Evolutionary conservation across 148 eudicot species (phyloP), one percentile per base, ranked within the genome.

Genomic region (Rhododendron williamsianum): DNA sequence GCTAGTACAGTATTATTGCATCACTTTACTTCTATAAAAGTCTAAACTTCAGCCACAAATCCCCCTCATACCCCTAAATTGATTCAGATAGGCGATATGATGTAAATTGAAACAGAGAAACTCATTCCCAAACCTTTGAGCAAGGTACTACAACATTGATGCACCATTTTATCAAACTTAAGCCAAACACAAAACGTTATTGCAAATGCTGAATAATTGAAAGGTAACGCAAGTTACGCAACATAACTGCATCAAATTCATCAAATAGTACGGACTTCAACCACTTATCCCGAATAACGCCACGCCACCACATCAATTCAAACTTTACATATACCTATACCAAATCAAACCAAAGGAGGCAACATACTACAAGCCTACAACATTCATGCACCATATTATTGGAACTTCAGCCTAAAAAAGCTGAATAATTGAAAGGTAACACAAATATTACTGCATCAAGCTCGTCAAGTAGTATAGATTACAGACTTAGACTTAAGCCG

Each of bases 211-310:
- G 74, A 38, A 83, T 49, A 83, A 72, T 30, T 46, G 5, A 35
- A 83, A 84, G 60, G 45, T 10, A 51, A 45, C 46, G 4, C 67
- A 46, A 51, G 45, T 9, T 35, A 45, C 63, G 2, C 67, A 46
- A 52, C 36, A 81, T 82, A 43, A 84, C 60, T 82, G 71, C 84
- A 86, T 13, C 67, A 9, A 63, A 45, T 74, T 80, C 77, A 54
- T 74, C 82, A 58, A 87, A 49, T 65, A 74, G 35, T 9, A 84
- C 74, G 73, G 54, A 73, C 33, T 46, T 19, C n/a, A 19, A 21
- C 56, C 10, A 51, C 19, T 1, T 81, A 86, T 86, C 71, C 81
- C 54, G 80, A 12, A 72, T 15, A 41, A 78, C n/a, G 67, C 78
- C 74, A 58, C 36, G 67, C 78, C 80, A 58, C 52, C 9, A 58